These are phyloP conservation scores for Polyplosphaeria fusca DNA, from an alignment of 495 filamentous ascomycete genomes.

Conservation along the genomic window DNA sequence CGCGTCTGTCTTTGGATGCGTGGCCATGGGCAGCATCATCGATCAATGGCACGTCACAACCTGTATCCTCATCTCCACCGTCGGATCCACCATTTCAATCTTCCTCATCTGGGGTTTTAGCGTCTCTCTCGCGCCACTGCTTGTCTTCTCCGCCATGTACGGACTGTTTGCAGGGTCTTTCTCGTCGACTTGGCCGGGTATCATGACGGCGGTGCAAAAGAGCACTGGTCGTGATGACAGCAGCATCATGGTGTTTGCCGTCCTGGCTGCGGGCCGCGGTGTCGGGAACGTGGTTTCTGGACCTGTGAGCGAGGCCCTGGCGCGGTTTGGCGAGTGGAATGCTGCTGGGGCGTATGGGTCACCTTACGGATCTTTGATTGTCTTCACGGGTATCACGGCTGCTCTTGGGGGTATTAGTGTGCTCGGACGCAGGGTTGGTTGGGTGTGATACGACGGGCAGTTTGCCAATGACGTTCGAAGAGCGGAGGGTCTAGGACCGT, in stretches of 20 bases:
- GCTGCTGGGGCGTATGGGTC: constrained; percentile 46
- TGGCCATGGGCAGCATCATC: constrained; percentile 58
- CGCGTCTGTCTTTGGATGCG: constrained; percentile 45
- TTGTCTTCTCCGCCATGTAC: constrained; percentile 62
- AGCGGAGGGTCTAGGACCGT: no score
- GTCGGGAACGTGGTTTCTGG: constrained; percentile 50
- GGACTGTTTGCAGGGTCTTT: constrained; percentile 68
- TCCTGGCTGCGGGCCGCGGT: constrained; percentile 61
- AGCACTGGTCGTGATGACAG: constrained; percentile 10
- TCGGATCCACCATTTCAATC: constrained; percentile 55
- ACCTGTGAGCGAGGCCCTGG: constrained; percentile 32
- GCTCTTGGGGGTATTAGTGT: constrained; percentile 50
- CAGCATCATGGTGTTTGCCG: constrained; percentile 59
- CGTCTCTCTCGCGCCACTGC: constrained; percentile 52
- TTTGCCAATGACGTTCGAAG: no score
- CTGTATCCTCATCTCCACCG: constrained; percentile 56
- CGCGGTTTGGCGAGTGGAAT: constrained; percentile 39
- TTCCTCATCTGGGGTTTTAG: constrained; percentile 68
- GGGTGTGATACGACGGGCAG: constrained; percentile 42
- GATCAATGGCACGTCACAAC: constrained; percentile 61
- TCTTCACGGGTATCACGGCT: constrained; percentile 57
- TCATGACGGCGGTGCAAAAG: constrained; percentile 54
- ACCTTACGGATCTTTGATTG: constrained; percentile 53
- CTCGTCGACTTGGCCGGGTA: constrained; percentile 58
- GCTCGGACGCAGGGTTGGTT: constrained; percentile 46